Conservation (phyloP, 148 eudicot species). For the Rhododendron molle region DNA sequence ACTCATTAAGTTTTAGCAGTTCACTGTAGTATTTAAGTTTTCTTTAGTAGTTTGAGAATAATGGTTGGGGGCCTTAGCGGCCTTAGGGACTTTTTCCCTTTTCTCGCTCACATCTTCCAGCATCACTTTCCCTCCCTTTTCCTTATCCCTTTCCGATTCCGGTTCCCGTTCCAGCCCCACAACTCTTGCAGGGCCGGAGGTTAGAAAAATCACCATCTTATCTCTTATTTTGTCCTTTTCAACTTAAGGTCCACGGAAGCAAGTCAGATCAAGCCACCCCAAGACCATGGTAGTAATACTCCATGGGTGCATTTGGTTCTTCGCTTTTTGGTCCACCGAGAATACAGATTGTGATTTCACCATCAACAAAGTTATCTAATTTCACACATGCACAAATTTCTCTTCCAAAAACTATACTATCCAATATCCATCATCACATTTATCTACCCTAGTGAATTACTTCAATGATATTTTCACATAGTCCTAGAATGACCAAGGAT, state of each 20-base stretch:
- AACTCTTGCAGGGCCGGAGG: background rate
- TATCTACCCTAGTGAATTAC: background rate
- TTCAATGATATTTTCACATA: background rate
- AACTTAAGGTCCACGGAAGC: background rate
- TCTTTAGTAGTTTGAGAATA: background rate
- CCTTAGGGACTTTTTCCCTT: background rate
- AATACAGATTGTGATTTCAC: background rate
- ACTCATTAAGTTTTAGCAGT: background rate
- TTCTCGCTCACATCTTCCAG: background rate
- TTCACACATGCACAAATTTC: background rate
- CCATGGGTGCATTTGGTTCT: background rate
- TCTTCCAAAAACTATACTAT: background rate
- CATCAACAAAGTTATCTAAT: background rate
- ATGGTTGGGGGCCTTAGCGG: background rate
- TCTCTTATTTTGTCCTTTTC: background rate
- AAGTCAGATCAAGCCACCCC: background rate
- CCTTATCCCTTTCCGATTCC: background rate
- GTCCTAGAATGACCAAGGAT: background rate
- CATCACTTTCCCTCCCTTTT: background rate
- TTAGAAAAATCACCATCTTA: background rate
- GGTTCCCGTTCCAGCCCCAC: background rate
- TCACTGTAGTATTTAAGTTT: background rate
- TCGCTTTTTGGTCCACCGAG: background rate
- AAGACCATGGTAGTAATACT: background rate
- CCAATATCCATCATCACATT: background rate